Percentiles rank a stretch among this genome's conserved stretches.
phyloP scores from a whole-genome alignment of 306 rosid genomes.

The Vigna hirtella region DNA sequence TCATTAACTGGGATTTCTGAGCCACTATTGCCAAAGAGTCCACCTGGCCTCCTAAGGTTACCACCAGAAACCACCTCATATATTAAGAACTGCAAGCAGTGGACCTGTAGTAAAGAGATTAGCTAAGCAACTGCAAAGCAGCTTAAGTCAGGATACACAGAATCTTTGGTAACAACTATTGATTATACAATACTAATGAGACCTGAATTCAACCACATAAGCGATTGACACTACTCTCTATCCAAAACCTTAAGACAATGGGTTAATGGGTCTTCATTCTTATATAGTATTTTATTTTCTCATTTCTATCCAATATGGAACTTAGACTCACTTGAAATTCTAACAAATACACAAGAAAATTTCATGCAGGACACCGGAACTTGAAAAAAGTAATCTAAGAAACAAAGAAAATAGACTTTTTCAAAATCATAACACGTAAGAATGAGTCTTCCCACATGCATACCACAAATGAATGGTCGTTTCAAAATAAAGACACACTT shows the following conservation, averaged over 20 bases:
- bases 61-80: slow-evolving; percentile 99
- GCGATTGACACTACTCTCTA: no score
- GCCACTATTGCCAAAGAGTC: slow-evolving; percentile 94
- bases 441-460: slow-evolving; percentile 28
- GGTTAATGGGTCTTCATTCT: no score
- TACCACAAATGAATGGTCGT: slow-evolving; percentile 26
- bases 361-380: slow-evolving; percentile 7
- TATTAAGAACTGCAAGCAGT: slow-evolving; percentile 96
- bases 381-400: slow-evolving; percentile 23
- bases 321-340: no score
- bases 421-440: neutral
- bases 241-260: no score
- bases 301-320: no score
- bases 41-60: slow-evolving; percentile 98
- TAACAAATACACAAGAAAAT: neutral
- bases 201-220: no score
- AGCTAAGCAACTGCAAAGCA: slow-evolving; percentile 44
- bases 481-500: slow-evolving; percentile 11
- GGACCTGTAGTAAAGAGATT: slow-evolving; percentile 69
- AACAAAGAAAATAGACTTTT: neutral
- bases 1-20: slow-evolving; percentile 95
- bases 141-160: slow-evolving; percentile 17
- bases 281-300: no score
- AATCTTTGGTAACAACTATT: slow-evolving; percentile 29
- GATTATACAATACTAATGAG: neutral